A percentile compares a stretch with the other conserved stretches of the same genome.
Evolutionary conservation across 2,329 filamentous ascomycete species (phyloP).

Genomic region (Cladophialophora carrionii): DNA sequence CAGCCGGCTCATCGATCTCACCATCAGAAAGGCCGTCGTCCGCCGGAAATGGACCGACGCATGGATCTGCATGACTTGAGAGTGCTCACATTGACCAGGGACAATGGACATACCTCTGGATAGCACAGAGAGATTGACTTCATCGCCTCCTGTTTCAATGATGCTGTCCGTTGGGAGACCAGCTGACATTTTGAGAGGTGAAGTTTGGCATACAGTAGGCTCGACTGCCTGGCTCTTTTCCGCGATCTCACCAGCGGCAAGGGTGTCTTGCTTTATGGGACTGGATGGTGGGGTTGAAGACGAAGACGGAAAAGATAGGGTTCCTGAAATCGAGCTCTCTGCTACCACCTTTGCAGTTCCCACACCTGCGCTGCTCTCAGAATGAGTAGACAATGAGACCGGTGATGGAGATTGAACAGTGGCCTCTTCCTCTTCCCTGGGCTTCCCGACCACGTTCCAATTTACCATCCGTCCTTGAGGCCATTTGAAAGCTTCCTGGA

Average conservation of each 20-base stretch:
- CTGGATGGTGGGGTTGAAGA: background rate
- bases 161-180: background rate
- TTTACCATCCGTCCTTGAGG: background rate
- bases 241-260: background rate
- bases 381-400: background rate
- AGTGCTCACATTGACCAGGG: background rate
- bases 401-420: background rate
- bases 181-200: background rate
- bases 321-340: background rate
- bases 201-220: background rate
- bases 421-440: too few relatives aligned
- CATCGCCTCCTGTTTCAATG: background rate
- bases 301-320: background rate
- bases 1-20: background rate
- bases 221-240: background rate
- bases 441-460: background rate
- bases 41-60: background rate
- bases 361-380: background rate
- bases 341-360: background rate
- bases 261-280: background rate
- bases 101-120: conserved; percentile 1
- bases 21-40: background rate
- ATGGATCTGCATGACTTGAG: conserved; percentile 16
- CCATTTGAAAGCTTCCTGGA: conserved; percentile 15
- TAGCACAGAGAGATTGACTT: background rate